Evolutionary conservation across 176 grass and related monocot species (phyloP).

Genomic region (Triticum urartu): DNA sequence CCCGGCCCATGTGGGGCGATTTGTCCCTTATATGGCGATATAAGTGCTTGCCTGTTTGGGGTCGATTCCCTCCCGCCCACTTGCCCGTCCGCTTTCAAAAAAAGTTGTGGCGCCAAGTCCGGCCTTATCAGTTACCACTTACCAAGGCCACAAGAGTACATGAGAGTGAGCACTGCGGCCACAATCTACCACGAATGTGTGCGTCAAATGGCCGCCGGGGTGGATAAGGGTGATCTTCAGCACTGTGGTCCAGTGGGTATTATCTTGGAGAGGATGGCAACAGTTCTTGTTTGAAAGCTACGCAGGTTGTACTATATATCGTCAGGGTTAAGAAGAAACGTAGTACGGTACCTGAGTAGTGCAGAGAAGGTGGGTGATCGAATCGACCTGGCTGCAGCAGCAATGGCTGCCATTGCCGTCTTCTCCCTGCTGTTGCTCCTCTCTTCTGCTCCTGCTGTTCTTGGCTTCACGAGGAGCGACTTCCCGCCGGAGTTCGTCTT

Average conservation of each 20-base stretch:
- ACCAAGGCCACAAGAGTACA: background rate
- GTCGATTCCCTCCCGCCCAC: background rate
- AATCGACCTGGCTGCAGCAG: background rate
- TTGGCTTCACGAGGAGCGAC: background rate
- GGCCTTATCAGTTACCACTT: background rate
- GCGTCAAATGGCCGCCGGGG: background rate
- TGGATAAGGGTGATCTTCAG: background rate
- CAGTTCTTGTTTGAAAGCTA: slow-evolving; percentile 5
- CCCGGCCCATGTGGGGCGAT: background rate
- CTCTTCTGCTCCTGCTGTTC: background rate
- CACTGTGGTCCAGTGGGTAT: background rate
- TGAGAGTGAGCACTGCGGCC: background rate
- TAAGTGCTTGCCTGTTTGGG: background rate
- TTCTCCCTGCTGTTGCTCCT: background rate
- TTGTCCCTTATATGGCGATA: background rate
- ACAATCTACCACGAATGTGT: background rate
- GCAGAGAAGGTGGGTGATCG: background rate
- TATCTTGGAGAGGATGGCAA: background rate
- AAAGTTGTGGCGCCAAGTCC: background rate
- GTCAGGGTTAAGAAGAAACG: background rate
- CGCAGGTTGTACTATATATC: background rate
- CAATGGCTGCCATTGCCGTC: background rate
- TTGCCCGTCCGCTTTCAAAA: background rate
- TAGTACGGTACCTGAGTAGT: background rate
- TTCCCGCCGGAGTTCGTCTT: slow-evolving; percentile 12